Percentiles rank a stretch among this genome's conserved stretches.
phyloP scores from a whole-genome alignment of 257 asterid genomes.

The Solanum rostratum region DNA sequence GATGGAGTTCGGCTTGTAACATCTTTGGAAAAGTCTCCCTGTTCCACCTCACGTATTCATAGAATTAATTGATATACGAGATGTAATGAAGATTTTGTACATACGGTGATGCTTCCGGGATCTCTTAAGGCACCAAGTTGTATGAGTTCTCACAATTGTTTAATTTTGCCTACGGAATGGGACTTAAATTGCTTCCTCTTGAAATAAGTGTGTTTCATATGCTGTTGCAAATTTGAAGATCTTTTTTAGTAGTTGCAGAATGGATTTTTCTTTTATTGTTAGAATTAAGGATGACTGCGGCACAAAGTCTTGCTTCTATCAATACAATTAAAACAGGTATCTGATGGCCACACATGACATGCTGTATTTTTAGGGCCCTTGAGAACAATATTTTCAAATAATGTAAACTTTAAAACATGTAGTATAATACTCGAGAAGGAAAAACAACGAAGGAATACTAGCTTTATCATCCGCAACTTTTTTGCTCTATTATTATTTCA shows the following conservation, averaged over 20 bases:
- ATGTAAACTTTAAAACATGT: no score
- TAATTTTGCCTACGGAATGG: background rate
- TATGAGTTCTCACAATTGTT: background rate
- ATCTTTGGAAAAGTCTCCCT: background rate
- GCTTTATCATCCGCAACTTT: no score
- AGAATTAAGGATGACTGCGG: no score
- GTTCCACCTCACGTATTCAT: background rate
- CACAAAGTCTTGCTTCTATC: no score
- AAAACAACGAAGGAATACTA: no score
- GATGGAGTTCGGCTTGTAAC: background rate
- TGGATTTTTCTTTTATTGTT: background rate
- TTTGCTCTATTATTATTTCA: no score
- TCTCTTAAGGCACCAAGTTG: background rate
- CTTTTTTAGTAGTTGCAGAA: background rate
- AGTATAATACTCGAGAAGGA: no score
- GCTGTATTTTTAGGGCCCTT: no score
- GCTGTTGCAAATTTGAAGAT: background rate
- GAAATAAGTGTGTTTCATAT: background rate
- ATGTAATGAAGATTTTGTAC: background rate
- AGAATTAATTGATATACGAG: background rate
- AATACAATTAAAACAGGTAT: no score
- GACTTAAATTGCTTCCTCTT: background rate
- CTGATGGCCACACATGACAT: no score
- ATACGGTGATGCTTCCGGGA: background rate
- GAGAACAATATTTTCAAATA: no score